Base-by-base conservation (phyloP, 108 stramenopile species). In the Nitzschia sp. region DNA sequence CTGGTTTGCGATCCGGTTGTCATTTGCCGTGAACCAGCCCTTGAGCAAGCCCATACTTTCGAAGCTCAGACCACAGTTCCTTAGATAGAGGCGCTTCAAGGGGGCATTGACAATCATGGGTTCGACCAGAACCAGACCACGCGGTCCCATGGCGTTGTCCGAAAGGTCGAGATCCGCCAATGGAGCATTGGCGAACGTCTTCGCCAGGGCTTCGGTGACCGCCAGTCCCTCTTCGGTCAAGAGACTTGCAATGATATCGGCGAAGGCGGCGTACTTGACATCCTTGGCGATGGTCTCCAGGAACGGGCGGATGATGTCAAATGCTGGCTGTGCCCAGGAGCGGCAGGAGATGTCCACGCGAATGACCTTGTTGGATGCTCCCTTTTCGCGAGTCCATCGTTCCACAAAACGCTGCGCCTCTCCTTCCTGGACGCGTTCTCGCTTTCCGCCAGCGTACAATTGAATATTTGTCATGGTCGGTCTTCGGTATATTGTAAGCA, bases 61-160 rank as follows among this genome's bases (percentile, higher is more conserved):
- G 13, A 32, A 27, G 33, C 54, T 56, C 34, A 77, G 26, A 24
- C 76, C 76, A 60, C 59, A 59, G 46, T 77, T 77, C 17, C 30
- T 25, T 15, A 77, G 36, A 9, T 60, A 59, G 24, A 77, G 33
- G 35, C 57, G 15, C 46, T 59, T 46, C 23, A 77, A 32, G 1
- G 63, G 38, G 5, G 64, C 25, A n/a, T 59, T 61, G 24, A 29
- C 26, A 23, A 77, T 46, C 47, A 77, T 38, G 28, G 59, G 26
- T 54, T 54, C 36, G 34, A 54, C 57, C 26, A 21, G 64, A 17
- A 25, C 36, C 9, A 75, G 21, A 29, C 74, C 74, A 33, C 65
- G 55, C 9, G 46, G 38, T 25, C 66, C 76, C 76, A 77, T 62
- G 25, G 76, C 76, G 58, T 77, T 77, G 70, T 77, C 76, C 46